A percentile compares a stretch with the other conserved stretches of the same genome.
Evolutionary conservation across 2,329 filamentous ascomycete genomes (phyloP).

Genomic region (Alternaria sp.): DNA sequence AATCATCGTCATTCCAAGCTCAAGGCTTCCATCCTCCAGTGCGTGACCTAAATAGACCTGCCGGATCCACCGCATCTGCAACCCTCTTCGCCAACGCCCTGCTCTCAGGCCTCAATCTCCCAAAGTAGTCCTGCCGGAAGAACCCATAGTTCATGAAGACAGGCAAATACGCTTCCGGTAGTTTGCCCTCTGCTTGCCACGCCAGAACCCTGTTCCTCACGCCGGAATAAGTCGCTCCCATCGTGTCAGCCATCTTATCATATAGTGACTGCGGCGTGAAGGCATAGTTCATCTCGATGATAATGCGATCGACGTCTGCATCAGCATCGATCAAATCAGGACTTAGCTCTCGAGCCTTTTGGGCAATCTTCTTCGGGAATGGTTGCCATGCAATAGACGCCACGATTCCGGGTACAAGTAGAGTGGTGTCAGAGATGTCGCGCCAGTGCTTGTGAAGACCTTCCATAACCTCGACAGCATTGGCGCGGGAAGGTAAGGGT

Average conservation of each 20-base stretch:
- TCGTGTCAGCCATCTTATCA: slow-evolving; percentile 51
- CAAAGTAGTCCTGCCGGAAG: slow-evolving; percentile 55
- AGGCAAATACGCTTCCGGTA: slow-evolving; percentile 53
- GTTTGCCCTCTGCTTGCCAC: slow-evolving; percentile 46
- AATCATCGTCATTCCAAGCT: neutral
- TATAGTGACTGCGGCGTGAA: slow-evolving; percentile 43
- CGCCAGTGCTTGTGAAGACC: slow-evolving; percentile 41
- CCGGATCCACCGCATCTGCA: slow-evolving; percentile 50
- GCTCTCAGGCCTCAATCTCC: slow-evolving; percentile 44
- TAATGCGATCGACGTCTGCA: slow-evolving; percentile 51
- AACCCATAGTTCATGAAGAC: slow-evolving; percentile 59
- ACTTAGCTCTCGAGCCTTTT: slow-evolving; percentile 23
- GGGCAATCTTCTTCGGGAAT: slow-evolving; percentile 38
- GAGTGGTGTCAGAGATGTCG: slow-evolving; percentile 28
- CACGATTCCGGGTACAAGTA: slow-evolving; percentile 40
- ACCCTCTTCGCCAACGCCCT: slow-evolving; percentile 46
- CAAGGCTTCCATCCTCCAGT: slow-evolving; percentile 53
- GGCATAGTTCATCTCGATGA: slow-evolving; percentile 55
- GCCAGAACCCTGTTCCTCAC: slow-evolving; percentile 46
- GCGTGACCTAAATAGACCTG: slow-evolving; percentile 49
- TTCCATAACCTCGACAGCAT: slow-evolving; percentile 35
- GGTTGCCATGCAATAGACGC: slow-evolving; percentile 47
- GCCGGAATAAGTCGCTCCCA: slow-evolving; percentile 49
- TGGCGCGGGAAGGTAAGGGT: slow-evolving; percentile 32
- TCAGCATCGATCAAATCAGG: slow-evolving; percentile 51